Conservation (phyloP, 768 basidiomycete species). For the Tricholoma sp. region DNA sequence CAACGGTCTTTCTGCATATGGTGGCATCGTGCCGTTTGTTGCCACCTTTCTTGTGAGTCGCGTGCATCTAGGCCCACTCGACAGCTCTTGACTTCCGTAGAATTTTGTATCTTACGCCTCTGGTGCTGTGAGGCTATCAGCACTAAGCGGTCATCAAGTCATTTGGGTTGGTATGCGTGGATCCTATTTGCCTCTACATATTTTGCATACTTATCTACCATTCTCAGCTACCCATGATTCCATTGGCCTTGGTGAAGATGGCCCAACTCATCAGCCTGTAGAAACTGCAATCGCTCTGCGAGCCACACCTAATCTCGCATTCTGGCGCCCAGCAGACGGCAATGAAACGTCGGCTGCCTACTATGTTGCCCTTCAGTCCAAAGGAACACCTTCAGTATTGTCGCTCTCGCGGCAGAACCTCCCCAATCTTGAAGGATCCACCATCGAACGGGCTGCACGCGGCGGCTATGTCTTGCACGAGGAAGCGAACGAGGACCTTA, state of each 20-base stretch:
- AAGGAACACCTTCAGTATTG: conserved; percentile 76
- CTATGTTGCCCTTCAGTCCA: conserved; percentile 69
- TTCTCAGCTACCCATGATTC: conserved; percentile 85
- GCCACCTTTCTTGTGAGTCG: conserved; percentile 81
- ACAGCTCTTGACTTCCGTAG: conserved; percentile 28
- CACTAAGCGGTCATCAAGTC: conserved; percentile 83
- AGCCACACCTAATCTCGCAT: conserved; percentile 85
- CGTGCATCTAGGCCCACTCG: not conserved
- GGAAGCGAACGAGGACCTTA: conserved; percentile 74
- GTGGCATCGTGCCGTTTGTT: conserved; percentile 85
- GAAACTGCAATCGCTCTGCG: conserved; percentile 86
- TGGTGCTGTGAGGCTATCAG: conserved; percentile 88
- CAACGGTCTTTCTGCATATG: conserved; percentile 87
- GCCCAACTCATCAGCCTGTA: conserved; percentile 94
- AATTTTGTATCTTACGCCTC: conserved; percentile 94
- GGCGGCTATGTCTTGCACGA: conserved; percentile 93
- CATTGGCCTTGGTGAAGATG: conserved; percentile 89
- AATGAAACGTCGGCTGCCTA: conserved; percentile 97
- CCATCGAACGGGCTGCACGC: conserved; percentile 75
- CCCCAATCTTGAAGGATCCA: conserved; percentile 85
- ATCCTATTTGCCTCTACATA: not conserved
- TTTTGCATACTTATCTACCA: not conserved
- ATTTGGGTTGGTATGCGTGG: conserved; percentile 78
- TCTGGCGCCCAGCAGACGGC: conserved; percentile 92
- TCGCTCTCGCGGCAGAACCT: conserved; percentile 87